Base-by-base conservation (phyloP, 257 asterid genomes). In the Solanum rostratum region DNA sequence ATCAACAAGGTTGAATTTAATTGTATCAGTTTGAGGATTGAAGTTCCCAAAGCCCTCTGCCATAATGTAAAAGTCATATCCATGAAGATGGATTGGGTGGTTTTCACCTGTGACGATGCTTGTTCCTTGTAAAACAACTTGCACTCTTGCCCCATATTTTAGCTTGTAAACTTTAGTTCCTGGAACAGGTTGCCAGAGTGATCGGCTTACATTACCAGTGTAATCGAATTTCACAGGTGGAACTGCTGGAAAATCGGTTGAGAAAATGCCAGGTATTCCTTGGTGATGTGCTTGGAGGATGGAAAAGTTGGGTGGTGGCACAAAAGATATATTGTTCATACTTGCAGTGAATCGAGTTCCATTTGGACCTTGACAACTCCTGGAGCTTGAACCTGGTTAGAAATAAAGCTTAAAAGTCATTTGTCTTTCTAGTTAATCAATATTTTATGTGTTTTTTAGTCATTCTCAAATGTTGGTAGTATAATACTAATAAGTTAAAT, bases 81-180 rank as follows among this genome's bases (percentile, higher is more conserved):
- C 99, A 45, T 96, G 99, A 24, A 96, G 95, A 89, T 95, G 98
- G 33, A 96, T 92, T 0, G 99, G 99, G 89, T 93, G 99, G 83
- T 93, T 89, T 89, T 95, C 99, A 22, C 93, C 92, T 2, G 94
- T 88, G 88, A 96, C 83, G 27, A 96, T 95, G 79, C 92, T 92
- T 16, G 99, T 96, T 37, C 98, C 99, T 84, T 96, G 99, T 80
- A 93, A 46, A 45, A 95, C 98, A 27, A 96, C 20, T 87, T 96
- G 95, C 84, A 96, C 98, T 10, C 89, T 87, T 8, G 91, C 93
- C 66, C 98, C 98, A 24, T 89, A 95, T 71, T 93, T 93, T 78
- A 96, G 52, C 83, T 45, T 94, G 84, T 96, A 93, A 14, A 91
- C 69, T 85, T 85, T 95, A 6, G 99, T 96, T 1, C 95, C 98